These are phyloP conservation scores for Penicillium atrosanguineum DNA, from an alignment of 495 filamentous ascomycete genomes.

Conservation along the genomic window DNA sequence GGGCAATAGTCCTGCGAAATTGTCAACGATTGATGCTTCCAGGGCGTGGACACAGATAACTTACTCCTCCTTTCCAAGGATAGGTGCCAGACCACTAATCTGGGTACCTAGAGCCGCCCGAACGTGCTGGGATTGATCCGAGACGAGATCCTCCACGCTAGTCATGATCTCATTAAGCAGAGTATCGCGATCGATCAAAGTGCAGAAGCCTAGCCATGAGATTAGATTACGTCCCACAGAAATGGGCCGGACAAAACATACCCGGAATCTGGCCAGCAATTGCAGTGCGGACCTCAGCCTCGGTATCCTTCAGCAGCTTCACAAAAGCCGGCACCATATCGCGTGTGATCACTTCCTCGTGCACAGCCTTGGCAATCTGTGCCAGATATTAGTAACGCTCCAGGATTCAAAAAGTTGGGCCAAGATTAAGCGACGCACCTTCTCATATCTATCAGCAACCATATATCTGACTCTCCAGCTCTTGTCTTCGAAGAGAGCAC, in stretches of 20 bases:
- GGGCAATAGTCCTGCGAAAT: conserved; percentile 74
- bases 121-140: conserved; percentile 94
- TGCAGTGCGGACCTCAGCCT: conserved; percentile 95
- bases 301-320: conserved; percentile 93
- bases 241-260: conserved; percentile 32
- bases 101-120: conserved; percentile 93
- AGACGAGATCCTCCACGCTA: conserved; percentile 91
- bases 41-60: conserved; percentile 26
- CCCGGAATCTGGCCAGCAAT: conserved; percentile 96
- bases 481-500: conserved; percentile 95
- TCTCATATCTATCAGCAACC: conserved; percentile 98
- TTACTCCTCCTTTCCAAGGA: conserved; percentile 96
- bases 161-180: conserved; percentile 97
- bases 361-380: conserved; percentile 95
- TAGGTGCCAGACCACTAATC: conserved; percentile 94
- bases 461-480: conserved; percentile 99
- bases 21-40: background rate
- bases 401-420: conserved; percentile 3
- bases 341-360: conserved; percentile 90
- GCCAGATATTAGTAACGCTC: conserved; percentile 14
- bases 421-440: conserved; percentile 51
- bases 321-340: conserved; percentile 97
- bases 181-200: conserved; percentile 76
- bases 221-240: conserved; percentile 13
- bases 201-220: conserved; percentile 73